These are phyloP conservation scores for Galeopsis tetrahit DNA, from an alignment of 257 asterid genomes.

Conservation along the genomic window DNA sequence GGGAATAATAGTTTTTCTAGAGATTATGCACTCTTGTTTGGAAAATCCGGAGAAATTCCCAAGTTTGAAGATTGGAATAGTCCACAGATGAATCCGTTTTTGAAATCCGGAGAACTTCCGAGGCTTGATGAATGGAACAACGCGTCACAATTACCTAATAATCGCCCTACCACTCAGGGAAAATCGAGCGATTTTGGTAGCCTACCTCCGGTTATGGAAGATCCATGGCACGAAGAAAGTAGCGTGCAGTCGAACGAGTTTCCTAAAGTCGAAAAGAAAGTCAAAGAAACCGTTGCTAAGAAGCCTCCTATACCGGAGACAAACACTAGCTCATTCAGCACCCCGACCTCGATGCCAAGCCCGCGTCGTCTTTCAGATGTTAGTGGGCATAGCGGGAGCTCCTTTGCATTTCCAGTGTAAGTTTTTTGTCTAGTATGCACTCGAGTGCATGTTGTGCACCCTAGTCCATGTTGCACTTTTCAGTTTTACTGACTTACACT, in stretches of 20 bases:
- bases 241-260: conserved; percentile 29
- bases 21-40: conserved; percentile 48
- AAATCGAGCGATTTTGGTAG: conserved; percentile 39
- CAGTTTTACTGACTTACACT: too few species aligned
- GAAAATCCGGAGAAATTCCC: conserved; percentile 54
- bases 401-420: conserved; percentile 74
- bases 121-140: conserved; percentile 59
- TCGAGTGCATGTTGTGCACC: too few species aligned
- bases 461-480: too few species aligned
- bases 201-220: conserved; percentile 68
- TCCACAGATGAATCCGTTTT: conserved; percentile 30
- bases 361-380: conserved; percentile 58
- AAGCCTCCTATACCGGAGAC: conserved; percentile 14
- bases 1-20: conserved; percentile 80
- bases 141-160: conserved; percentile 20
- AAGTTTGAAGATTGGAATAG: conserved; percentile 50
- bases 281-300: conserved; percentile 8
- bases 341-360: conserved; percentile 35
- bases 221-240: conserved; percentile 41
- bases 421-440: conserved; percentile 17
- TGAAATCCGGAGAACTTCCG: conserved; percentile 54
- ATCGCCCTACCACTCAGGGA: conserved; percentile 24
- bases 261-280: conserved; percentile 33
- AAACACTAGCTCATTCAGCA: neutral
- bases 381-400: conserved; percentile 50